Evolutionary conservation across 2,329 filamentous ascomycete species (phyloP).

Genomic region (Elsinoe arachidis): DNA sequence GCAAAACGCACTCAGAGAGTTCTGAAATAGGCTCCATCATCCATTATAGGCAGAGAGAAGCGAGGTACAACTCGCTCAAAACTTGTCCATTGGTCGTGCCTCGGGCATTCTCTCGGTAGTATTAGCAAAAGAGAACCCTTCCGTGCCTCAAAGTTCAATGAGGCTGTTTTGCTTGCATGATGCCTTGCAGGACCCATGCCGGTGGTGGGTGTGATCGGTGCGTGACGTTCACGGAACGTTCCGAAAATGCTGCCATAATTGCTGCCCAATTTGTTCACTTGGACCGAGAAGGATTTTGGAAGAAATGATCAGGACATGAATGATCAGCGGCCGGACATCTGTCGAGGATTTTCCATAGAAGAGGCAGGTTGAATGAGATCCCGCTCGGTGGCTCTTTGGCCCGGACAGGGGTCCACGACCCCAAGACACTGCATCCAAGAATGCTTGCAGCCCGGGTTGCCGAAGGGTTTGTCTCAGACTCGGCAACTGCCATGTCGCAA

Average conservation of each 20-base stretch:
- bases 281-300: constrained; percentile 2
- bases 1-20: too few species aligned
- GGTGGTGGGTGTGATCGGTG: background rate
- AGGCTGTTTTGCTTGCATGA: background rate
- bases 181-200: background rate
- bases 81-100: too few species aligned
- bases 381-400: background rate
- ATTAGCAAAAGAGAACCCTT: too few species aligned
- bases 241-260: background rate
- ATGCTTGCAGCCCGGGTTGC: background rate
- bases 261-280: background rate
- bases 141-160: background rate
- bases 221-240: background rate
- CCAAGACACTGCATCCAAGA: background rate
- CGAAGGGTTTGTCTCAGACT: background rate
- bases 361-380: background rate
- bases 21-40: too few species aligned
- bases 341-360: constrained; percentile 9
- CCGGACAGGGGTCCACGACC: background rate
- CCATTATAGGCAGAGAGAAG: too few species aligned
- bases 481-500: background rate
- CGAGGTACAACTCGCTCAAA: too few species aligned
- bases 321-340: constrained; percentile 1
- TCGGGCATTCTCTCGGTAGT: too few species aligned
- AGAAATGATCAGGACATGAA: background rate